phyloP scores from a whole-genome alignment of 495 filamentous ascomycete species.

The Bathelium albidoporum region DNA sequence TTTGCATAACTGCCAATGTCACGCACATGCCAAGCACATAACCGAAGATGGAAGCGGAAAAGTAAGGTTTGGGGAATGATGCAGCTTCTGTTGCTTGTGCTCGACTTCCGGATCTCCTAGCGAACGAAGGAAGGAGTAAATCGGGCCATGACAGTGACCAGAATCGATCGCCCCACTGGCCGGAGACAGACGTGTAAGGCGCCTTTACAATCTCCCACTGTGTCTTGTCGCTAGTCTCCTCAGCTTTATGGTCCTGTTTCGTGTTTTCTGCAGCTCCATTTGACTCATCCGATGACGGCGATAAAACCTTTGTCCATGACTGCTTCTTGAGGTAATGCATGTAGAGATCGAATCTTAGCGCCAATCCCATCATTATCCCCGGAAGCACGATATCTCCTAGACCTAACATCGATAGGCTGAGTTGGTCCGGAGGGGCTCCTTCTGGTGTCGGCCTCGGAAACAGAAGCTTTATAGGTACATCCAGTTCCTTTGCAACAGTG shows the following conservation, averaged over 20 bases:
- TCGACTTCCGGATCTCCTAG: slow-evolving; percentile 22
- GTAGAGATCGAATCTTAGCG: slow-evolving; percentile 83
- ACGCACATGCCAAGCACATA: slow-evolving; percentile 71
- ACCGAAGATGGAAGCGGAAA: slow-evolving; percentile 65
- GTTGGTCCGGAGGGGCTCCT: slow-evolving; percentile 33
- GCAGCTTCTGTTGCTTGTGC: not conserved
- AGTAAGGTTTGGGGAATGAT: slow-evolving; percentile 77
- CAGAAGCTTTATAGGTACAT: slow-evolving; percentile 87
- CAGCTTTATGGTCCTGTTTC: not conserved
- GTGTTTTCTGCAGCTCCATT: not conserved
- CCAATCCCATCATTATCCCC: slow-evolving; percentile 79
- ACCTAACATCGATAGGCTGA: slow-evolving; percentile 66
- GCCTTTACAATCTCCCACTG: slow-evolving; percentile 35
- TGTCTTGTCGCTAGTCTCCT: not conserved
- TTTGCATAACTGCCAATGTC: slow-evolving; percentile 67
- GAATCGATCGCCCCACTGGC: slow-evolving; percentile 75
- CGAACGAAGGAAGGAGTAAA: slow-evolving; percentile 10
- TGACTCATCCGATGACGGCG: not conserved
- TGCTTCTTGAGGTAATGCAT: slow-evolving; percentile 62
- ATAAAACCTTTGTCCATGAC: slow-evolving; percentile 7
- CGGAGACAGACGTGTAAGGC: slow-evolving; percentile 49
- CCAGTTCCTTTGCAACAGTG: slow-evolving; percentile 79
- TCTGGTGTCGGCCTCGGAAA: slow-evolving; percentile 57
- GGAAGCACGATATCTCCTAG: slow-evolving; percentile 92
- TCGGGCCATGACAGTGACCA: slow-evolving; percentile 46